A percentile compares a stretch with the other conserved stretches of the same genome.
phyloP scores from a whole-genome alignment of 345 rosid genomes.

The Eutrema heterophyllum region DNA sequence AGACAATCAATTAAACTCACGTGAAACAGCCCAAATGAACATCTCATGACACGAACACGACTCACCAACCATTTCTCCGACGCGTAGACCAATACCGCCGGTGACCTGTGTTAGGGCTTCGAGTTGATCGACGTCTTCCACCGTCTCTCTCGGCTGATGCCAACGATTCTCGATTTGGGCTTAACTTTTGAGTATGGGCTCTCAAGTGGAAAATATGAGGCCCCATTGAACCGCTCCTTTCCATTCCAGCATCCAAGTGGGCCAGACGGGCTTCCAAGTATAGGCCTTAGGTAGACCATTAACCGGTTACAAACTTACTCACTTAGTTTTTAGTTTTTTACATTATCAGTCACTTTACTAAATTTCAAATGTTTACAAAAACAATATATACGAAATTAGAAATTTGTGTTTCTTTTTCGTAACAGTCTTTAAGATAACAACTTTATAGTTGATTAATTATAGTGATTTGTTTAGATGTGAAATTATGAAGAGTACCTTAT shows the following conservation, averaged over 20 bases:
- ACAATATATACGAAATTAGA: too few species aligned
- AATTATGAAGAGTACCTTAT: neutral
- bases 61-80: constrained; percentile 37
- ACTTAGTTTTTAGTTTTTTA: too few species aligned
- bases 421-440: too few species aligned
- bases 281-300: too few species aligned
- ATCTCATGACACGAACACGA: neutral
- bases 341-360: too few species aligned
- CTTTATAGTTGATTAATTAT: too few species aligned
- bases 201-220: neutral
- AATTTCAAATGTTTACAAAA: too few species aligned
- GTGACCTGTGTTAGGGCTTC: neutral
- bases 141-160: neutral
- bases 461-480: neutral
- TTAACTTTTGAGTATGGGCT: neutral
- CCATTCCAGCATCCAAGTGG: neutral
- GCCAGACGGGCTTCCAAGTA: neutral
- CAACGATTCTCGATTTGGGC: neutral
- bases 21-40: neutral
- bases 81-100: constrained; percentile 6
- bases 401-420: too few species aligned
- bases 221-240: neutral
- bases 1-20: neutral
- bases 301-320: too few species aligned
- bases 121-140: neutral